Percentiles rank a stretch among this genome's conserved stretches.
These are phyloP conservation scores for Oryza longistaminata DNA, from an alignment of 176 grass and related monocot genomes.

Conservation along the genomic window DNA sequence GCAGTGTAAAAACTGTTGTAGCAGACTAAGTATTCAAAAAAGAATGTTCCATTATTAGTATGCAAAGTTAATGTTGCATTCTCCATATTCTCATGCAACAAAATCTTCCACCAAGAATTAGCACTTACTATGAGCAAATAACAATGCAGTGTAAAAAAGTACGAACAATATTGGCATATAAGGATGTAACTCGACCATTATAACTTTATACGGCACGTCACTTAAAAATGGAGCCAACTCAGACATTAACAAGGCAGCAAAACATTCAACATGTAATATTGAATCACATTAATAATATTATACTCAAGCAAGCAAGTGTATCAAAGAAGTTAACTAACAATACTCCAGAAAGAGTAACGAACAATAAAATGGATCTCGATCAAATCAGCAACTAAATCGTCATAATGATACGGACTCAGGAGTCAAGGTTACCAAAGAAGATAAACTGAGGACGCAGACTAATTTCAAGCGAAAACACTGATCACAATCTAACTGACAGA, in stretches of 20 bases:
- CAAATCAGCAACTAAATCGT: neutral
- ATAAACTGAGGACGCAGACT: neutral
- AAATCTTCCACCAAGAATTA: neutral
- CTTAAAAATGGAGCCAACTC: neutral
- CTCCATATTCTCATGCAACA: neutral
- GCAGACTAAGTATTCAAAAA: neutral
- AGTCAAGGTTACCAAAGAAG: neutral
- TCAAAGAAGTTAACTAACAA: neutral
- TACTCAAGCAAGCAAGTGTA: neutral
- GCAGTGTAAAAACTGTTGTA: neutral
- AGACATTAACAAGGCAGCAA: neutral
- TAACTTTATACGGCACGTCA: neutral
- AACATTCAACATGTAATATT: slow-evolving; percentile 5
- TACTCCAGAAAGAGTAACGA: neutral
- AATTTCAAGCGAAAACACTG: neutral
- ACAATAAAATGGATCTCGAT: neutral
- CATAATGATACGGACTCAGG: neutral
- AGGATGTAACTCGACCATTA: neutral
- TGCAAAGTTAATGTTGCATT: neutral
- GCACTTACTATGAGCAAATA: neutral
- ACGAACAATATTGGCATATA: neutral
- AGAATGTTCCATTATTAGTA: neutral
- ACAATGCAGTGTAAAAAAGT: neutral
- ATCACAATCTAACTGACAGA: neutral
- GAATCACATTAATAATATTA: neutral